Conservation (phyloP, 208 protist species). For the Novymonas esmeraldas region DNA sequence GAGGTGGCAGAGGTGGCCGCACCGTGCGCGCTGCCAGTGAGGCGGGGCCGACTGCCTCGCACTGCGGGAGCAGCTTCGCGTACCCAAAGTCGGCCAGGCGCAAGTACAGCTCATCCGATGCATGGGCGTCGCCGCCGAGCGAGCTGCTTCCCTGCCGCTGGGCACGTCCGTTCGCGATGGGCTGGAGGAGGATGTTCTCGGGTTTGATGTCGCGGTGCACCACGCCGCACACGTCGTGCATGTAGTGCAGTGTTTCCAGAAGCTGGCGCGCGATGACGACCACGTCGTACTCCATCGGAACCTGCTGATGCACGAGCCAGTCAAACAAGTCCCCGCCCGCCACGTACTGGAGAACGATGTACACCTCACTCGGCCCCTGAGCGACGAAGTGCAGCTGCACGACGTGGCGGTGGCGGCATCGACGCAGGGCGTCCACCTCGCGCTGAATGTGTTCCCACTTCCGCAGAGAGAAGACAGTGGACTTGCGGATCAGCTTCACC, state of each 20-base stretch:
- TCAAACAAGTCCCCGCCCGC: conserved; percentile 61
- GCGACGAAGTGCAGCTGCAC: conserved; percentile 53
- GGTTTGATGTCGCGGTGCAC: conserved; percentile 97
- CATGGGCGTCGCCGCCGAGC: conserved; percentile 12
- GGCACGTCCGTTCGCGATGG: background rate
- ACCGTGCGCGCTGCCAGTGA: conserved; percentile 4
- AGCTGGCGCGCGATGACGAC: conserved; percentile 45
- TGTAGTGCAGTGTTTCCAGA: conserved; percentile 45
- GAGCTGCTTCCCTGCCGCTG: conserved; percentile 28
- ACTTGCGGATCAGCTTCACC: conserved; percentile 57
- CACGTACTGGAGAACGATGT: conserved; percentile 53
- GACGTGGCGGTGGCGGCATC: conserved; percentile 47
- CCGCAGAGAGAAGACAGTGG: conserved; percentile 43
- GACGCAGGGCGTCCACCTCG: conserved; percentile 46
- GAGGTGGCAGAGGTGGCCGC: conserved; percentile 2
- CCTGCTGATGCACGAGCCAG: conserved; percentile 50
- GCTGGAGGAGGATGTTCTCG: conserved; percentile 86
- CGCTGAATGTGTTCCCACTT: conserved; percentile 55
- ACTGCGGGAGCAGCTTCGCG: conserved; percentile 37
- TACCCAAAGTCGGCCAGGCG: conserved; percentile 58
- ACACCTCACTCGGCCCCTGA: conserved; percentile 53
- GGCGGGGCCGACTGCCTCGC: conserved; percentile 3
- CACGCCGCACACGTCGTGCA: conserved; percentile 55
- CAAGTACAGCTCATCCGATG: conserved; percentile 33
- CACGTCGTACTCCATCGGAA: conserved; percentile 53